phyloP scores from a whole-genome alignment of 768 basidiomycete genomes.

The Hypsizygus marmoreus region DNA sequence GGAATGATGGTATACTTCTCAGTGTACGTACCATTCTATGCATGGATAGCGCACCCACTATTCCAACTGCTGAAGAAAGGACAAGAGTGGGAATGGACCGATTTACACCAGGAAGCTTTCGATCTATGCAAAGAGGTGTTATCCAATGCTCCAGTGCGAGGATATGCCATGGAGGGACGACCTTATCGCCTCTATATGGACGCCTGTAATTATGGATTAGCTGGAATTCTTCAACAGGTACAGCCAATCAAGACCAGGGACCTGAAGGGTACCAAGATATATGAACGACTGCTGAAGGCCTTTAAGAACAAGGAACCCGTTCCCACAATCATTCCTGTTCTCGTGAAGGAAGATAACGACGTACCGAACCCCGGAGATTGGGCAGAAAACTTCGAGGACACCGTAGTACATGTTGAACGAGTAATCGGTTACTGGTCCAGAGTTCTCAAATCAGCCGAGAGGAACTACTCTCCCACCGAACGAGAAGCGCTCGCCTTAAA shows the following conservation, averaged over 20 bases:
- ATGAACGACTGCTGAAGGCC: conserved; percentile 24
- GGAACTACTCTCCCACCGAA: conserved; percentile 39
- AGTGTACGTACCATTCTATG: too few species aligned
- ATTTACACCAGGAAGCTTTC: conserved; percentile 27
- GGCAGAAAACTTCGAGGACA: conserved; percentile 28
- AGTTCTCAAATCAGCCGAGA: conserved; percentile 31
- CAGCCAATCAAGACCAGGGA: conserved; percentile 29
- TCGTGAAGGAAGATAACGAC: conserved; percentile 21
- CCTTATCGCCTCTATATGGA: conserved; percentile 40
- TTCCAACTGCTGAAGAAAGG: conserved; percentile 34
- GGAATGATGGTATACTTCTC: too few species aligned
- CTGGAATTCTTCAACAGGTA: conserved; percentile 32
- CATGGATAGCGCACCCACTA: conserved; percentile 26
- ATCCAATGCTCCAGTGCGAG: conserved; percentile 31
- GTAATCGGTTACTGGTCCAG: conserved; percentile 32
- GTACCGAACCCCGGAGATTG: conserved; percentile 18
- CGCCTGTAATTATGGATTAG: conserved; percentile 30
- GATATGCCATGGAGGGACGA: conserved; percentile 24
- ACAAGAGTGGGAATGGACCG: conserved; percentile 23
- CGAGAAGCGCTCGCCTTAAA: conserved; percentile 39
- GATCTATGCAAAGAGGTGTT: conserved; percentile 29
- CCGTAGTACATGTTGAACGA: conserved; percentile 30
- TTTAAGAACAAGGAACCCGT: conserved; percentile 18
- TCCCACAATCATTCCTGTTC: conserved; percentile 20
- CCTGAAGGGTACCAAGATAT: conserved; percentile 27